phyloP scores from a whole-genome alignment of 176 grass and related monocot species.

The Saccharum officinarum region DNA sequence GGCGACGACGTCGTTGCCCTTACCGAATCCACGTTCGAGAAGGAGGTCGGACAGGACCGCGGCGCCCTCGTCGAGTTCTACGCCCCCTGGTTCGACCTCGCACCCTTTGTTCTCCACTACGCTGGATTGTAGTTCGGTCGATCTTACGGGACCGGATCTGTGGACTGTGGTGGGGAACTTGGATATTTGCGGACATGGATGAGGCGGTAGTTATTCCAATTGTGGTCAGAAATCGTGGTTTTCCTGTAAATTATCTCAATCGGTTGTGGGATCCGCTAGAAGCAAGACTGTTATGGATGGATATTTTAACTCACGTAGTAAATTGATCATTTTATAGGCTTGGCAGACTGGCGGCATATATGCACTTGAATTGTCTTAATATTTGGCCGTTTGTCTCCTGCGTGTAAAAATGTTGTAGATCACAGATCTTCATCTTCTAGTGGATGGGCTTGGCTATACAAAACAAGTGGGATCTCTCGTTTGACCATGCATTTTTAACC shows the following conservation, averaged over 20 bases:
- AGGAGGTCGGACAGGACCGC: slow-evolving; percentile 75
- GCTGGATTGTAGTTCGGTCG: background rate
- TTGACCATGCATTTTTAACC: background rate
- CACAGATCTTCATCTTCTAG: background rate
- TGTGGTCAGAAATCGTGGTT: background rate
- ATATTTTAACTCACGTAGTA: background rate
- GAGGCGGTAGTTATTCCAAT: background rate
- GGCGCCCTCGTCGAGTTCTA: slow-evolving; percentile 73
- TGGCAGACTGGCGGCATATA: background rate
- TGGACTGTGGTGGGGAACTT: background rate
- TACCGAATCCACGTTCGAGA: slow-evolving; percentile 62
- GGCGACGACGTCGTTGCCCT: slow-evolving; percentile 57
- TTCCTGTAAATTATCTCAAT: background rate
- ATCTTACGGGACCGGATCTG: background rate
- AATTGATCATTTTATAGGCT: background rate
- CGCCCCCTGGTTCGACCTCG: slow-evolving; percentile 52
- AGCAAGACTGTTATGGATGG: background rate
- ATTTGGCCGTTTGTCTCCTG: background rate
- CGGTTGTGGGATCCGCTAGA: background rate
- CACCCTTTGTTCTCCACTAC: background rate
- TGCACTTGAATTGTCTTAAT: background rate
- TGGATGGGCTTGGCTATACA: background rate
- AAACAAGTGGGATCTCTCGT: background rate
- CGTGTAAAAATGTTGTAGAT: background rate
- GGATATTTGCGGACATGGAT: background rate